Evolutionary conservation across 768 basidiomycete species (phyloP), one percentile per base, ranked within the genome.

Genomic region (Tulasnella sp.): DNA sequence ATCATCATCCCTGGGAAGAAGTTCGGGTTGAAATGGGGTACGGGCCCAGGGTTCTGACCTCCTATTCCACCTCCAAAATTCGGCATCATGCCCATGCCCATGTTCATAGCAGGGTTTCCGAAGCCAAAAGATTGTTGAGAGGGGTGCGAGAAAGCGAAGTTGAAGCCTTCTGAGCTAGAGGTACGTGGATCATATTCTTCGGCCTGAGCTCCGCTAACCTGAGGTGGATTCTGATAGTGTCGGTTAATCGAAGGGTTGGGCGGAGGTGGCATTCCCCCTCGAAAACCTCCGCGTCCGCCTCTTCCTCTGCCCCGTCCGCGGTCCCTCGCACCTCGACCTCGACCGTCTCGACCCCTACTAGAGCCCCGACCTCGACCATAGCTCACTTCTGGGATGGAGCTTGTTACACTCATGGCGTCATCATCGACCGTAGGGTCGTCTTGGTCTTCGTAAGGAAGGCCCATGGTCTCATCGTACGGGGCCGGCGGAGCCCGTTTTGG

Each of bases 401-500:
- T 62, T 36, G 76, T 38, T 7, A 40, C 42, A 34, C 48, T 62
- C 52, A 52, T 62, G 31, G 27, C 40, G 21, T 40, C 36, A 36
- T 39, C 38, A 58, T 76, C 38, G 3, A 1, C 36, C 27, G n/a
- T 44, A 76, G 44, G n/a, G 42, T 8, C 46, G 8, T 71, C 68
- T 71, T 68, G 58, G 27, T 72, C 68, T 27, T 72, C 71, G n/a
- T 72, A 72, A 8, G 34, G 68, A 38, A 56, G 36, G 27, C 9
- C 52, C 36, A 71, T 21, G 71, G 40, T 10, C 82, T 95, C 93
- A 79, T 94, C 92, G 82, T 94, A 95, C 38, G 93, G 92, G 48
- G 90, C 86, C 6, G 93, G 94, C 21, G 88, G 82, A 34, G 93
- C 92, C 75, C 93, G 89, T 19, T 90, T 89, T 12, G 90, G 88